A percentile compares a stretch with the other conserved stretches of the same genome.
These are phyloP conservation scores for Colletotrichum sp. DNA, from an alignment of 2,329 filamentous ascomycete species.

Conservation along the genomic window DNA sequence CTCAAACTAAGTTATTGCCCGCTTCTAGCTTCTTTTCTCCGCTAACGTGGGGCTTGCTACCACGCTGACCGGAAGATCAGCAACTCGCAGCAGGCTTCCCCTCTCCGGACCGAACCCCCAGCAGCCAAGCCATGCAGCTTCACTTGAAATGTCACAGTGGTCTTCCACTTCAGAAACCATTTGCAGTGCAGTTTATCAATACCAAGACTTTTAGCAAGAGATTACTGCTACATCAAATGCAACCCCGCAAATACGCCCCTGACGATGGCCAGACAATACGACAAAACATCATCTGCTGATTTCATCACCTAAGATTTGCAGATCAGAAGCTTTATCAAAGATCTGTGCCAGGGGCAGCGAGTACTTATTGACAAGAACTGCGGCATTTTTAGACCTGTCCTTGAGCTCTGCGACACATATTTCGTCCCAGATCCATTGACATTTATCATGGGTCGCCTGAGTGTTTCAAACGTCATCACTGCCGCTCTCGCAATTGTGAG, in stretches of 20 bases:
- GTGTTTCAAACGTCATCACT: not conserved
- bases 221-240: not conserved
- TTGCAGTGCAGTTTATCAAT: not conserved
- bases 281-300: not conserved
- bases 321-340: not conserved
- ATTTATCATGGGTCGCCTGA: not conserved
- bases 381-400: not conserved
- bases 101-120: not conserved
- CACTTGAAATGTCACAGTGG: not conserved
- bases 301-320: not conserved
- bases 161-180: not conserved
- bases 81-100: not conserved
- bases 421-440: not conserved
- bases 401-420: not conserved
- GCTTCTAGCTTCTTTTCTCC: not conserved
- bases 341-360: not conserved
- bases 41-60: not conserved
- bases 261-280: not conserved
- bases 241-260: not conserved
- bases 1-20: not conserved
- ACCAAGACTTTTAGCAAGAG: not conserved
- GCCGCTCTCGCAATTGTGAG: not conserved
- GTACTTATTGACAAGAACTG: not conserved
- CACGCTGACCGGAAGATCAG: not conserved
- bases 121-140: not conserved